A percentile compares a stretch with the other conserved stretches of the same genome.
Evolutionary conservation across 129 eudicot genomes (phyloP).

Genomic region (Lactuca saligna): DNA sequence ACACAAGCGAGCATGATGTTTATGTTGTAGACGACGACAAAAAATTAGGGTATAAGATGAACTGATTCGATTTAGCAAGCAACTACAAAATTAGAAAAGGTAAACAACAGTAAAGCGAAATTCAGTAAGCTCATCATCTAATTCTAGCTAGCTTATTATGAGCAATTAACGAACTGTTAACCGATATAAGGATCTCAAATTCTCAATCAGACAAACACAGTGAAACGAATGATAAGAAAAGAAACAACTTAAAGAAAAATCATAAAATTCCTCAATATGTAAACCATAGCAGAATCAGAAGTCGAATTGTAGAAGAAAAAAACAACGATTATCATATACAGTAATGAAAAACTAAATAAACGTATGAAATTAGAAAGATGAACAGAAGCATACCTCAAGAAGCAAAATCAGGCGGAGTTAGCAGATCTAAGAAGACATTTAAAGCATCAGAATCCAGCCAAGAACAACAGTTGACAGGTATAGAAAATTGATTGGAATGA

Average conservation of each 20-base stretch:
- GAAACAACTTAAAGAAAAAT: background rate
- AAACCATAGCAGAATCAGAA: constrained; percentile 6
- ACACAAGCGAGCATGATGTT: background rate
- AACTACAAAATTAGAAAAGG: constrained; percentile 8
- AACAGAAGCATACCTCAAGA: constrained; percentile 23
- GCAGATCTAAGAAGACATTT: constrained; percentile 41
- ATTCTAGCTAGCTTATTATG: background rate
- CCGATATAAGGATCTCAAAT: background rate
- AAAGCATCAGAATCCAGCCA: constrained; percentile 33
- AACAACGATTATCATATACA: background rate
- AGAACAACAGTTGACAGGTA: constrained; percentile 31
- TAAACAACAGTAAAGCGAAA: background rate
- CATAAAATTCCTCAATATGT: background rate
- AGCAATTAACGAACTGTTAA: constrained; percentile 13
- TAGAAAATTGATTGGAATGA: constrained; percentile 27
- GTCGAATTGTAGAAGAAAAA: background rate
- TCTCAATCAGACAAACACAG: background rate
- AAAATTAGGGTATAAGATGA: constrained; percentile 7
- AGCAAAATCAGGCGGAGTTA: constrained; percentile 22
- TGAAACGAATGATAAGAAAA: background rate
- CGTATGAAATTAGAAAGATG: background rate
- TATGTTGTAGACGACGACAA: constrained; percentile 24
- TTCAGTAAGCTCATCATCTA: background rate
- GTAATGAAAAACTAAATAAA: background rate
- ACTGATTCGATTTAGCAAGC: constrained; percentile 19